Base-by-base conservation (phyloP, 2,329 filamentous ascomycete genomes). In the Xylariaceae sp. region DNA sequence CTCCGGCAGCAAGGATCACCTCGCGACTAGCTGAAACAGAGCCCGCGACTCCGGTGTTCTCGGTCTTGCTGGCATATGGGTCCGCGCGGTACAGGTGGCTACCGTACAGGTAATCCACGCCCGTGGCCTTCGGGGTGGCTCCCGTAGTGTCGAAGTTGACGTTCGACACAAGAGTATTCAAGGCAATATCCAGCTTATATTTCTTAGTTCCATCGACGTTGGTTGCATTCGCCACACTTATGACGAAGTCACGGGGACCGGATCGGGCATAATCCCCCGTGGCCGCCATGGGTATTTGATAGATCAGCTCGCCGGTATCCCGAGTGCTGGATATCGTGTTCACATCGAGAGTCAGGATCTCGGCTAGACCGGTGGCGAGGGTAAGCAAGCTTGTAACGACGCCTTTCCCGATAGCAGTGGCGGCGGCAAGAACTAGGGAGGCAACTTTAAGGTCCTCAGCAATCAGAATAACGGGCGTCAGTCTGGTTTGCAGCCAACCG, bases 271-370 rank as follows among this genome's bases (percentile, higher is more conserved):
- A 61, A 6, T 63, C 58, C 46, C 12, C 7, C n/a, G 66, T 61
- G 25, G 72, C 69, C 2, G 69, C 67, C 23, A 78, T 55, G 10
- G 76, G 75, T 11, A 79, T 69, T 52, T 77, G 74, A 58, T 69
- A 79, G 22, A 73, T 55, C 5, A 67, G 68, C 36, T 66, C 60
- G 6, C 60, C 54, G n/a, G 60, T 61, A 52, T 77, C 74, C 19
- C 73, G 67, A 1, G 46, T 47, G 1, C 61, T 47, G 23, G 56
- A 55, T 42, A 68, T 64, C 16, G 65, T 65, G 58, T 77, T 78
- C 48, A 69, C 62, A 51, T 77, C 72, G 17, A 64, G 63, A 6
- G 70, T 54, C 7, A 76, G 55, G 6, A 72, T 59, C 34, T 68
- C 57, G 3, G 53, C 62, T 12, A 42, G 29, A 17, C 43, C 47